Evolutionary conservation across 345 rosid species (phyloP).

Genomic region (Murraya paniculata): DNA sequence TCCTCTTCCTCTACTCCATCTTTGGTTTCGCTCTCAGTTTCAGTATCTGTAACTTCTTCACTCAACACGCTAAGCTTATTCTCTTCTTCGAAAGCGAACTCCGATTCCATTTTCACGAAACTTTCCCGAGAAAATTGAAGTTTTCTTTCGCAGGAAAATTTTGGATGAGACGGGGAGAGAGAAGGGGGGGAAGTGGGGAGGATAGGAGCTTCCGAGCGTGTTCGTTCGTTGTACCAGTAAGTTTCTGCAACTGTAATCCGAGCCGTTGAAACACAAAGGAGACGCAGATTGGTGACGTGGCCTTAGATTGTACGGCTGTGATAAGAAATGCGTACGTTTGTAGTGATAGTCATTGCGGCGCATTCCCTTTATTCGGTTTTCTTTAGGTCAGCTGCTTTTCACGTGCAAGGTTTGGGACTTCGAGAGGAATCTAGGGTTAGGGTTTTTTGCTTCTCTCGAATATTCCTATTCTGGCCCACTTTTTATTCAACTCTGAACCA

Average conservation of each 20-base stretch:
- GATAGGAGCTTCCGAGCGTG: constrained; percentile 22
- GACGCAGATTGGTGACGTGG: constrained; percentile 62
- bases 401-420: constrained; percentile 25
- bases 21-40: constrained; percentile 22
- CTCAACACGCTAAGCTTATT: constrained; percentile 24
- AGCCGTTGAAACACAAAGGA: constrained; percentile 46
- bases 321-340: constrained; percentile 31
- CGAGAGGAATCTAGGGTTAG: constrained; percentile 34
- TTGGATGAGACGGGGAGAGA: background rate
- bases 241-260: constrained; percentile 51
- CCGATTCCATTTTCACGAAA: constrained; percentile 16
- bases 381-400: constrained; percentile 31
- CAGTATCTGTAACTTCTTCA: constrained; percentile 30
- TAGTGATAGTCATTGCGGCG: constrained; percentile 36
- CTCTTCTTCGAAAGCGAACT: constrained; percentile 28
- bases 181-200: constrained; percentile 20
- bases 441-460: background rate
- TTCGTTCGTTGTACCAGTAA: constrained; percentile 53
- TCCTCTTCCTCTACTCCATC: constrained; percentile 21
- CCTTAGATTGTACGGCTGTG: constrained; percentile 36
- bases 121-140: constrained; percentile 13
- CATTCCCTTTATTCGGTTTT: constrained; percentile 12
- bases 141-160: background rate
- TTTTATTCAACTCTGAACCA: background rate
- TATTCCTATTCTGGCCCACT: constrained; percentile 13